A percentile compares a stretch with the other conserved stretches of the same genome.
Conservation (phyloP, 176 grass and related monocot species). For the Panicum miliaceum region DNA sequence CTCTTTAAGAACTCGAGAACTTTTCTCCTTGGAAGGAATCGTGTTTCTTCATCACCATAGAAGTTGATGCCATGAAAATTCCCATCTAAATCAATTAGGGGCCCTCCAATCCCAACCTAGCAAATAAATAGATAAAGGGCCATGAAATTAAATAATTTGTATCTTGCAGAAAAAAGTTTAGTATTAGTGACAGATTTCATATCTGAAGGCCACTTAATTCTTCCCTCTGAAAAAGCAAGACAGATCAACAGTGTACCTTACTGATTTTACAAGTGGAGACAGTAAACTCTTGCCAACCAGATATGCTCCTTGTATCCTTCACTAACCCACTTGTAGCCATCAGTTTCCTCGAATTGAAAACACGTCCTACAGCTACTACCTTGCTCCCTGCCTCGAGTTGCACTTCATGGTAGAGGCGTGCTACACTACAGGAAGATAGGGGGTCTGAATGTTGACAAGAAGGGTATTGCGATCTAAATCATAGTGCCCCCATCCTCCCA, state of each 20-base stretch:
- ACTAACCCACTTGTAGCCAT: constrained; percentile 13
- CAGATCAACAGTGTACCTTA: neutral
- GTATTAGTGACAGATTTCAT: too few species aligned
- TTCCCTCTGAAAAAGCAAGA: too few species aligned
- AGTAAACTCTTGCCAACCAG: neutral
- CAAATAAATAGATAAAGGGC: constrained; percentile 14
- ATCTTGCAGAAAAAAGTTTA: neutral
- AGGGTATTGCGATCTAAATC: constrained; percentile 2
- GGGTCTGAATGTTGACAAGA: neutral
- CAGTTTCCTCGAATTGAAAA: constrained; percentile 3
- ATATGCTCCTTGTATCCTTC: neutral
- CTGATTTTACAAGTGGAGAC: neutral
- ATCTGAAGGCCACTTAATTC: too few species aligned
- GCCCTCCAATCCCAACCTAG: constrained; percentile 6
- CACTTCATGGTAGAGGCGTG: neutral
- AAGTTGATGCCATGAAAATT: constrained; percentile 7
- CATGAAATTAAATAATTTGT: neutral
- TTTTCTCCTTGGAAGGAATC: neutral
- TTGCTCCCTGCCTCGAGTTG: neutral
- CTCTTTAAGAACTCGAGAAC: neutral
- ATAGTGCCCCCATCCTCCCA: neutral
- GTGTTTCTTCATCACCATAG: neutral
- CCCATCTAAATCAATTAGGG: neutral
- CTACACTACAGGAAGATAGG: neutral
- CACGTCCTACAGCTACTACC: neutral